Conservation (phyloP, 2,329 filamentous ascomycete genomes). For the Penicillium sp. region DNA sequence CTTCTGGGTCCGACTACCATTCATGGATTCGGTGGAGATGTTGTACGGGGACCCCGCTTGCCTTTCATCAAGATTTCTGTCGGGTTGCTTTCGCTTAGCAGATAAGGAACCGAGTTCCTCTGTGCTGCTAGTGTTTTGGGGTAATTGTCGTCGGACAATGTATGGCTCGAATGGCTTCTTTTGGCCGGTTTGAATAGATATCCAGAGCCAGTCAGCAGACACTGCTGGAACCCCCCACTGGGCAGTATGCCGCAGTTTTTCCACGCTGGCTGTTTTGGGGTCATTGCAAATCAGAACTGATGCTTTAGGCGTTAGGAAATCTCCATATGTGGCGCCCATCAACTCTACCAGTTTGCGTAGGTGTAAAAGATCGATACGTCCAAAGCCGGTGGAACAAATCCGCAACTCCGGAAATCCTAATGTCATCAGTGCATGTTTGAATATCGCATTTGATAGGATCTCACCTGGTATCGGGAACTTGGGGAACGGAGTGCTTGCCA, state of each 20-base stretch:
- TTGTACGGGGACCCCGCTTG: neutral
- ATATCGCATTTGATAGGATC: neutral
- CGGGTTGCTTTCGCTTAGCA: slow-evolving; percentile 14
- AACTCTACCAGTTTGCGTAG: slow-evolving; percentile 66
- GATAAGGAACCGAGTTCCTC: slow-evolving; percentile 17
- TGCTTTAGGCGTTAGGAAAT: slow-evolving; percentile 62
- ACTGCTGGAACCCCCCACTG: slow-evolving; percentile 75
- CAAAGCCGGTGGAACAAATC: slow-evolving; percentile 74
- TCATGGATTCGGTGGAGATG: neutral
- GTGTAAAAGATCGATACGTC: slow-evolving; percentile 75
- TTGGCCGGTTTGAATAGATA: slow-evolving; percentile 54
- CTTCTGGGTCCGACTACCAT: slow-evolving; percentile 1
- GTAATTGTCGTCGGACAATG: slow-evolving; percentile 24
- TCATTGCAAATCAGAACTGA: slow-evolving; percentile 67
- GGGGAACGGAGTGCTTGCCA: slow-evolving; percentile 68
- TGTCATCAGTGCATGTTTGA: slow-evolving; percentile 12
- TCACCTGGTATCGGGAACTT: slow-evolving; percentile 55
- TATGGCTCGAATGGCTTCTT: slow-evolving; percentile 44
- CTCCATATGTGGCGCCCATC: slow-evolving; percentile 71
- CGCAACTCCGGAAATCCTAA: slow-evolving; percentile 58
- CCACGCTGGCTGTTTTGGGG: slow-evolving; percentile 46
- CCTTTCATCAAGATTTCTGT: neutral
- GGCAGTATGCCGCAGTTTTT: slow-evolving; percentile 70
- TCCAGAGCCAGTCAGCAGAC: slow-evolving; percentile 72
- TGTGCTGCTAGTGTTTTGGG: slow-evolving; percentile 18